Percentiles rank a stretch among this genome's conserved stretches.
phyloP scores from a whole-genome alignment of 2,329 filamentous ascomycete species.

The Epichloe coenophiala region DNA sequence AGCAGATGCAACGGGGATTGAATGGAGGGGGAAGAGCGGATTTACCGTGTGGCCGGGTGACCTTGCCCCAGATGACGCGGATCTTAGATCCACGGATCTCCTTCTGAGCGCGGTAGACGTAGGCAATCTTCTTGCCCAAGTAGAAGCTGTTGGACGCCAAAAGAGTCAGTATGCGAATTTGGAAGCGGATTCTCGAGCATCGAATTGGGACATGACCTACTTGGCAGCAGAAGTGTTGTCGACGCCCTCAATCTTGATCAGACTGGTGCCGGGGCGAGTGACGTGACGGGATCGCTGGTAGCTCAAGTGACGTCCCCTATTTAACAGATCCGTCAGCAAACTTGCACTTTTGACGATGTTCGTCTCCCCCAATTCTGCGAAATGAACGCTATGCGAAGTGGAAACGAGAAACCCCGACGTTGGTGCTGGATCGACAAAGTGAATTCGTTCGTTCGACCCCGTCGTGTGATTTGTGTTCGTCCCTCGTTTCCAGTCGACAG shows the following conservation, averaged over 20 bases:
- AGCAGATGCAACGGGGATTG: background rate
- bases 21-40: conserved; percentile 6
- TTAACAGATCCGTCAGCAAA: background rate
- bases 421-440: background rate
- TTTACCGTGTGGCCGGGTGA: conserved; percentile 87
- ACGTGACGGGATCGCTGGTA: conserved; percentile 92
- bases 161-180: conserved; percentile 13
- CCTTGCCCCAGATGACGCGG: conserved; percentile 97
- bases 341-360: background rate
- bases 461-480: background rate
- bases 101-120: conserved; percentile 91
- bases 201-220: conserved; percentile 36
- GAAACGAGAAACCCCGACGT: background rate
- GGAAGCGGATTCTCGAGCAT: background rate
- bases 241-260: conserved; percentile 98
- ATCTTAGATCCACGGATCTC: conserved; percentile 97
- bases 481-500: background rate
- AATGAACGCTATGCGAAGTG: background rate
- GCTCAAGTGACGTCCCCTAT: conserved; percentile 91
- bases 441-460: background rate
- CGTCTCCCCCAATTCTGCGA: background rate
- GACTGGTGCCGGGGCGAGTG: conserved; percentile 78
- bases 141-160: conserved; percentile 56
- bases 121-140: conserved; percentile 96
- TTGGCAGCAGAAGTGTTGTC: conserved; percentile 79